Base-by-base conservation (phyloP, 441 rosid genomes). In the Populus tomentosa region DNA sequence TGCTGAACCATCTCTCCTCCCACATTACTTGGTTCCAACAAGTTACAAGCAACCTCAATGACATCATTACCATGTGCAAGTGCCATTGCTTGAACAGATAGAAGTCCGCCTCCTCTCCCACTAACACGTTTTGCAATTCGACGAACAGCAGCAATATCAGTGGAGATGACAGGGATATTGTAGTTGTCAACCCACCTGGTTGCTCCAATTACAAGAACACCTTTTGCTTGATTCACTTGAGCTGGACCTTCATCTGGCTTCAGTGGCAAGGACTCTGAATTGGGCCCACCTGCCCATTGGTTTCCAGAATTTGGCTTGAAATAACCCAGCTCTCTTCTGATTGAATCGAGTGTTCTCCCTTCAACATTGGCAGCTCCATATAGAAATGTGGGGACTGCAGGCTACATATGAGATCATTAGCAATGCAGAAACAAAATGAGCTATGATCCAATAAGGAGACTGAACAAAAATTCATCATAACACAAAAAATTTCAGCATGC, bases 71-170 rank as follows among this genome's bases (percentile, higher is more conserved):
- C 87, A 23, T 92, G 94, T 70, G 85, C 85, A 64, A 95, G 92
- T 33, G 96, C 98, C 99, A 95, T 93, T 69, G 97, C 93, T 86
- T 95, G 96, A 62, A 95, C 97, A 9, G 90, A 88, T 69, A 83
- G 80, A 78, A 93, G 88, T 10, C 99, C 96, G 0, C 95, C 97
- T 74, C 97, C 91, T 84, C 97, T 88, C 78, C 87, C 91, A 65
- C 97, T 90, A 0, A 83, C 89, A 77, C 69, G 83, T 82, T 89
- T 91, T 24, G 97, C 90, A 28, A 93, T 80, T 83, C 88, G 85
- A 74, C 83, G 84, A 75, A 91, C 90, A 53, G 92, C 75, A 46
- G 82, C 81, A 14, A 90, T 83, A 82, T 87, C 86, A 13, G 81
- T 83, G 38, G 93, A 85, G 79, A 85, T 82, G 72, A 93, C 84